Base-by-base conservation (phyloP, 2,329 filamentous ascomycete genomes). In the Penicillium occitanis region DNA sequence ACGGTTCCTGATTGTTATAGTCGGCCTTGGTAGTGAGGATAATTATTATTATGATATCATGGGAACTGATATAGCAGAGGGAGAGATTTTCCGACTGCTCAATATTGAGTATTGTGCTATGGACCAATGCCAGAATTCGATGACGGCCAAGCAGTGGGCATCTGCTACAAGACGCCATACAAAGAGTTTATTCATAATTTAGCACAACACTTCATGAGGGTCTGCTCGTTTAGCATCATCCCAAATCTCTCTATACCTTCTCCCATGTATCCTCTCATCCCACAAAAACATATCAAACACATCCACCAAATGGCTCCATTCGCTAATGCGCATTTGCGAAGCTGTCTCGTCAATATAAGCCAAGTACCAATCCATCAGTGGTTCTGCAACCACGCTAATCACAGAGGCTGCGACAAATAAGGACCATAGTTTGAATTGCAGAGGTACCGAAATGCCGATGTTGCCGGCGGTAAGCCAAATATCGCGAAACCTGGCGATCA, bases 211-310 rank as follows among this genome's bases (percentile, higher is more conserved):
- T 37, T 40, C 8, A 17, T 22, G 19, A 13, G 1, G 6, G 10
- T 22, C 17, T 10, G 19, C 11, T 37, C 19, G 33, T 37, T 22
- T 37, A 1, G 61, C 44, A 59, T 53, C 42, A 10, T 46, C 37
- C 63, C 63, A 65, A 14, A 65, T 65, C 11, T 53, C 55, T 14
- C 30, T 13, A 61, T 51, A 51, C 44, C 46, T 30, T n/a, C 22
- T 51, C 7, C 8, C 44, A 61, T 60, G 37, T 7, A 61, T 35
- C 7, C 14, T 30, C 5, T 48, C 30, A 28, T 65, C 55, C 63
- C 63, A 65, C 46, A 65, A 25, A 19, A 61, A 61, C n/a, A 11
- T 14, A 35, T 65, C 46, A 40, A 65, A 53, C 22, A 51, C 44
- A 6, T 11, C 2, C 13, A 59, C 17, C 30, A 53, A 14, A n/a